phyloP scores from a whole-genome alignment of 768 basidiomycete genomes.

The Suillus subluteus region DNA sequence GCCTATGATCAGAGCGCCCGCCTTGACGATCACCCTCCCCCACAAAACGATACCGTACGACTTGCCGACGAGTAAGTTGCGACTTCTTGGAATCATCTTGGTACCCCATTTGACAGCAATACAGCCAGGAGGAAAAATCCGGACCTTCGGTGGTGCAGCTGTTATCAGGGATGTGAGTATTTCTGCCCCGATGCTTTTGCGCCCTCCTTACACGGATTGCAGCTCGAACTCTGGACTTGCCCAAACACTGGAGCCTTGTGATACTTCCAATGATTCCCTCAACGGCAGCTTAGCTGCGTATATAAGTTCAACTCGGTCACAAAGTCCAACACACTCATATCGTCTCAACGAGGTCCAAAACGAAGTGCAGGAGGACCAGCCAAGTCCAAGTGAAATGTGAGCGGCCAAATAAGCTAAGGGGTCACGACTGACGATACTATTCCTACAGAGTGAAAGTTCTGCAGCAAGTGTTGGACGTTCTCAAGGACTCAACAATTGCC shows the following conservation, averaged over 20 bases:
- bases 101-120: background rate
- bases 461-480: background rate
- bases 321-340: background rate
- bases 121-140: background rate
- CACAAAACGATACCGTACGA: background rate
- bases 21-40: background rate
- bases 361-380: background rate
- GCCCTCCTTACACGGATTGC: background rate
- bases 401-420: background rate
- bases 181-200: background rate
- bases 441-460: background rate
- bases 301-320: background rate
- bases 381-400: background rate
- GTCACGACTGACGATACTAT: background rate
- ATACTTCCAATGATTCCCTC: background rate
- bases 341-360: background rate
- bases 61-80: background rate
- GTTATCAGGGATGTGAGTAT: background rate
- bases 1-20: background rate
- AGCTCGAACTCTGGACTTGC: background rate
- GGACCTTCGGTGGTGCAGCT: background rate
- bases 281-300: background rate
- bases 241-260: background rate
- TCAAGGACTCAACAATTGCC: background rate
- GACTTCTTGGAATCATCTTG: background rate